phyloP scores from a whole-genome alignment of 345 rosid genomes.

The Bruguiera gymnorhiza region DNA sequence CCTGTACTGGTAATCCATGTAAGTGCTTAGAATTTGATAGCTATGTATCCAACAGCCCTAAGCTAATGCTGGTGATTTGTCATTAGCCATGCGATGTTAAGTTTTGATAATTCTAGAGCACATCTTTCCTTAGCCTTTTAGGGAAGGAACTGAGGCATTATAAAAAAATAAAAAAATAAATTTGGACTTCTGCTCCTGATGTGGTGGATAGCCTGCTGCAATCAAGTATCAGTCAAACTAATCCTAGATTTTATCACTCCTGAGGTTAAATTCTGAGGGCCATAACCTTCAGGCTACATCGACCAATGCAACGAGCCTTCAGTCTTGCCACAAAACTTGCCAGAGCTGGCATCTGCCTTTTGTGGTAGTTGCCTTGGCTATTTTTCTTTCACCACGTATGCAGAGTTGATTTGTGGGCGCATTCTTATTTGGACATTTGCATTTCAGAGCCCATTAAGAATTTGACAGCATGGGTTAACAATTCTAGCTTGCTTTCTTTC shows the following conservation, averaged over 20 bases:
- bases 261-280: background rate
- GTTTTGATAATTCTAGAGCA: too few species aligned
- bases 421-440: background rate
- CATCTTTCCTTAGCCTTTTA: background rate
- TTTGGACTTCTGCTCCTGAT: background rate
- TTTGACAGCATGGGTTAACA: background rate
- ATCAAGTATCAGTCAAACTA: background rate
- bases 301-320: background rate
- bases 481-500: background rate
- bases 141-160: background rate
- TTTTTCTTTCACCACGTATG: background rate
- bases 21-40: slow-evolving; percentile 29
- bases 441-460: background rate
- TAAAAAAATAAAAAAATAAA: background rate
- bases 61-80: background rate
- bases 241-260: background rate
- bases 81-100: background rate
- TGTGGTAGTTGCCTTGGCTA: background rate
- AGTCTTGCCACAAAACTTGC: too few species aligned
- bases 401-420: background rate
- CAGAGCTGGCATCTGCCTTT: background rate
- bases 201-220: background rate
- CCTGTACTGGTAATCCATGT: slow-evolving; percentile 93
- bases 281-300: background rate
- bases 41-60: too few species aligned